Evolutionary conservation across 2,329 filamentous ascomycete genomes (phyloP).

Genomic region (Colletotrichum sp.): DNA sequence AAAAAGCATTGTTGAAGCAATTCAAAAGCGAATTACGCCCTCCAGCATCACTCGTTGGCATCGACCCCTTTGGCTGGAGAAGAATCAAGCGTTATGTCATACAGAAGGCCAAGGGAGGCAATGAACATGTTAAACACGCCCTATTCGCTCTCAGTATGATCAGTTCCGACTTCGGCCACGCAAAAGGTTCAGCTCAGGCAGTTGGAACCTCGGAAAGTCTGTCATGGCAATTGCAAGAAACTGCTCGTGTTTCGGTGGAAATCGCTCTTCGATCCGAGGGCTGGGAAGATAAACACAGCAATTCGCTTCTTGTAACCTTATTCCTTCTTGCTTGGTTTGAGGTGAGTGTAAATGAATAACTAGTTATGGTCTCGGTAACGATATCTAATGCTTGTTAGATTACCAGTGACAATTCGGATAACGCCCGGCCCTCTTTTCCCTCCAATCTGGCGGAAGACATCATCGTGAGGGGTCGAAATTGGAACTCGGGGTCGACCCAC

Average conservation of each 20-base stretch:
- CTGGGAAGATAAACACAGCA: not conserved
- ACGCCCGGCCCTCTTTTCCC: not conserved
- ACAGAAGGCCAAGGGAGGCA: not conserved
- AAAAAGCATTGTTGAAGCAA: not conserved
- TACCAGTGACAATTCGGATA: not conserved
- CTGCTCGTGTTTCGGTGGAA: not conserved
- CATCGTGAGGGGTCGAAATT: not conserved
- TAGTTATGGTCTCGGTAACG: not conserved
- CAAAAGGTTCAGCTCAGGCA: not conserved
- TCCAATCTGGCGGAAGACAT: not conserved
- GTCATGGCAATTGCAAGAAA: not conserved
- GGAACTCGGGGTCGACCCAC: not conserved
- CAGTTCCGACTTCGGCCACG: not conserved
- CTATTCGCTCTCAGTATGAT: not conserved
- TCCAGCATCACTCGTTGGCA: not conserved
- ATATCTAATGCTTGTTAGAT: not conserved
- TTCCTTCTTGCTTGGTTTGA: not conserved
- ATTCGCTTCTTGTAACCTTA: not conserved
- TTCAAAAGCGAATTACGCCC: not conserved
- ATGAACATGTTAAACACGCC: not conserved
- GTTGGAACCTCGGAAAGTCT: not conserved
- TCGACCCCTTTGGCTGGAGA: not conserved
- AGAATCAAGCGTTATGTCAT: not conserved
- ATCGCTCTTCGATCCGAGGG: not conserved
- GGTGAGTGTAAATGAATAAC: not conserved